Evolutionary conservation across 2,329 filamentous ascomycete genomes (phyloP), one percentile per base, ranked within the genome.

Genomic region (Ambrosiella beaveri): DNA sequence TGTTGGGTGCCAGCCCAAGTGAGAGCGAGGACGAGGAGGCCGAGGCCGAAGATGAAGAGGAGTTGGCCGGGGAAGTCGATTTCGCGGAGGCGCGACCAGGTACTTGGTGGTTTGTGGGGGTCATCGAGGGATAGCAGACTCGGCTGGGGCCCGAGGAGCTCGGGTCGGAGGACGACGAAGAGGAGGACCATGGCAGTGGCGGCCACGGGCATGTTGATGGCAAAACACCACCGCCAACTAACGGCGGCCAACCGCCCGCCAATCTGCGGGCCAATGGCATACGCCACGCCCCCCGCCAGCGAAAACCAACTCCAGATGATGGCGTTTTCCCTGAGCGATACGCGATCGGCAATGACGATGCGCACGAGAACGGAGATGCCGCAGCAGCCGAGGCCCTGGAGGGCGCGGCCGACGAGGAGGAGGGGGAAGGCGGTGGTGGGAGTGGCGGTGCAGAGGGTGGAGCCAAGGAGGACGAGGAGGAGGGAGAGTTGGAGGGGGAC

Each of bases 161-260:
- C 76, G 37, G 76, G 74, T 17, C 80, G 73, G 38, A 85, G 72
- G 39, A 84, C 63, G 57, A 82, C 67, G 63, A 78, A 77, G 54
- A 79, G 71, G 45, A 79, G 60, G n/a, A 76, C 53, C 40, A 83
- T 70, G 5, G 74, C 76, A 17, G 76, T 63, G 2, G 73, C 69
- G 1, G 71, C 74, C 47, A 82, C 72, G 13, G 79, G 79, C n/a
- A 82, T 70, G 61, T 78, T 80, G 57, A 85, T 74, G 41, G 75
- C 79, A 65, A 86, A 86, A 64, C 80, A 82, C 74, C 83, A 86
- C 54, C 81, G 71, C 82, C 82, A 86, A 62, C 73, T 75, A 3
- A 72, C 68, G 40, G 71, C 68, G 17, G 77, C 77, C 11, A 81
- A 70, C 61, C 58, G 59, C 67, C 69, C 81, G 47, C 82, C 82